Evolutionary conservation across 345 rosid species (phyloP).

Genomic region (Punica granatum): DNA sequence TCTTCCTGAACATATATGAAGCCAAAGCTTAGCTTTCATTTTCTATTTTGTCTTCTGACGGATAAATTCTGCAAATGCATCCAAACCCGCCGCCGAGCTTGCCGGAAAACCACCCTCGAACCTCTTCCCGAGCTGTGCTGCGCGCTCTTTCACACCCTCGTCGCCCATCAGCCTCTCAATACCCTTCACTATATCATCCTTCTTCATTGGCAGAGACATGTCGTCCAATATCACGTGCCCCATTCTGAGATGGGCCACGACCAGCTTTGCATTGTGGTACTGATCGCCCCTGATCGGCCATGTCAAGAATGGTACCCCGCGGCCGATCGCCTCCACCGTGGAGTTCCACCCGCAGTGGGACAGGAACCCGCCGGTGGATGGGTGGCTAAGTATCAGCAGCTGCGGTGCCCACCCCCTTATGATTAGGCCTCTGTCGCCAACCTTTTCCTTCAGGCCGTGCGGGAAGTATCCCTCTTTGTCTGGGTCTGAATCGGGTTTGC

Average conservation of each 20-base stretch:
- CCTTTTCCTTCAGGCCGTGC: conserved; percentile 11
- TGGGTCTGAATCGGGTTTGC: not conserved
- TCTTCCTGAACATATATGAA: too few species aligned
- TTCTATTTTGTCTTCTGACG: not conserved
- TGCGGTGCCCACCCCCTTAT: conserved; percentile 41
- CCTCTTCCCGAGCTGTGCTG: conserved; percentile 4
- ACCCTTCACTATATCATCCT: conserved; percentile 22
- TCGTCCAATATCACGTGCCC: conserved; percentile 21
- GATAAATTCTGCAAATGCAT: conserved; percentile 1
- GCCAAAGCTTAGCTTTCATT: too few species aligned
- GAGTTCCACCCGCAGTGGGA: conserved; percentile 49
- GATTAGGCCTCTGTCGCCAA: conserved; percentile 24
- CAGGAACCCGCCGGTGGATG: conserved; percentile 29
- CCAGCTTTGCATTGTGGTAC: conserved; percentile 23
- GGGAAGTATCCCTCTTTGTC: conserved; percentile 14
- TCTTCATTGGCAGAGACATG: conserved; percentile 5
- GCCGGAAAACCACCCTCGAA: conserved; percentile 21
- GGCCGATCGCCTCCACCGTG: conserved; percentile 25
- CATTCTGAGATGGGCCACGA: conserved; percentile 15
- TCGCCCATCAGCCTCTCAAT: conserved; percentile 33
- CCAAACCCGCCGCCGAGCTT: not conserved
- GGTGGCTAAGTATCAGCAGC: conserved; percentile 29
- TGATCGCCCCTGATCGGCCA: conserved; percentile 40
- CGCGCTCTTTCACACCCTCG: conserved; percentile 20
- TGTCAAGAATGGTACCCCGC: conserved; percentile 23